Evolutionary conservation across 2,329 filamentous ascomycete genomes (phyloP), one percentile per base, ranked within the genome.

Genomic region (Aureobasidium sp.): DNA sequence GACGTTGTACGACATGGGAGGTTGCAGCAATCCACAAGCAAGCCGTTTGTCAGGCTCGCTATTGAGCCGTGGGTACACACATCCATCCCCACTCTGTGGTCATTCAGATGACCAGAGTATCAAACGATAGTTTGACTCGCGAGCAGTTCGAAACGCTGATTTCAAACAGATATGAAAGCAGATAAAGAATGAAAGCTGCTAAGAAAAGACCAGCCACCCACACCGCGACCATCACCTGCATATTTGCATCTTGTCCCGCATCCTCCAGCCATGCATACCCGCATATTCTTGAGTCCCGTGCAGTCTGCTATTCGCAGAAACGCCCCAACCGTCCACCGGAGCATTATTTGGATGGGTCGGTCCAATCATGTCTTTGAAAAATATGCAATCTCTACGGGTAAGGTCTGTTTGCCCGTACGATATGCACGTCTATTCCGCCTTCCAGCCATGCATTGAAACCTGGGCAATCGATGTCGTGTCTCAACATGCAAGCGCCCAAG

Each of bases 141-240:
- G 9, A 45, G 32, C 37, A 37, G 25, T 41, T 34, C 55, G 44
- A 59, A 59, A 59, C 44, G 16, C 34, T 41, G 25, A 39, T 16
- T 16, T 25, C 14, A 41, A 39, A 59, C 42, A 25, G 42, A 36
- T 7, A 58, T 6, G 39, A 29, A 37, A 34, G 41, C 42, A 29
- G 36, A 32, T 27, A n/a, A 32, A 49, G n/a, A 39, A 14, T 21
- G 21, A 21, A 2, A 30, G 44, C 34, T 59, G 6, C 55, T 59
- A 59, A 59, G 44, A 59, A 59, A 59, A 59, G 44, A 39, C 44
- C 55, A 41, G 44, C 32, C 55, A 59, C 25, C 44, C 14, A 39
- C 2, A 54, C 6, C 9, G 21, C 36, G 25, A 42, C 36, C 13
- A 58, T 37, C 54, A 51, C 32, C 32, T 50, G 47, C 47, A 49